Evolutionary conservation across 805 yeast genomes (phyloP).

Genomic region (Wickerhamomyces alni): DNA sequence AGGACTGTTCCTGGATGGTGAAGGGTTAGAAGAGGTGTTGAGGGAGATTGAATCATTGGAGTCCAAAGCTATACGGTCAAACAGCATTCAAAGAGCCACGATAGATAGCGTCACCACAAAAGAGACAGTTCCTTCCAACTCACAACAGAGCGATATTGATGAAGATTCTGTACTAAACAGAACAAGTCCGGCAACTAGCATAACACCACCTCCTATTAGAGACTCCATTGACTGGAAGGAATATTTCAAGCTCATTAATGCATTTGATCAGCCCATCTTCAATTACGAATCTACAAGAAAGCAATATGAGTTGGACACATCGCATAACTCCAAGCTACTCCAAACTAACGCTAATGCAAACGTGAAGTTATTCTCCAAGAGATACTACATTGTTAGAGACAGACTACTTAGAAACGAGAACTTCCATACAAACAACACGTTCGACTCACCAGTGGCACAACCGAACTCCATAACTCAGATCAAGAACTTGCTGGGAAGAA

Average conservation of each 20-base stretch:
- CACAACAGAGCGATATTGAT: slow-evolving; percentile 8
- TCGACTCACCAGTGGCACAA: slow-evolving; percentile 29
- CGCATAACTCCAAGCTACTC: slow-evolving; percentile 16
- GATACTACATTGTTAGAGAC: slow-evolving; percentile 63
- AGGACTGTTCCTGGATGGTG: slow-evolving; percentile 80
- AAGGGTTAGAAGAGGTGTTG: slow-evolving; percentile 56
- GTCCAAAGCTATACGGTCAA: slow-evolving; percentile 7
- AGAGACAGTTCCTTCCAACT: neutral
- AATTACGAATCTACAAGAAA: slow-evolving; percentile 55
- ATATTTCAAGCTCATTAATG: slow-evolving; percentile 60
- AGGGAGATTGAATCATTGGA: slow-evolving; percentile 41
- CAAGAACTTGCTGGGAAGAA: slow-evolving; percentile 82
- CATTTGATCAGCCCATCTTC: slow-evolving; percentile 58
- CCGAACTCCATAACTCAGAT: slow-evolving; percentile 54
- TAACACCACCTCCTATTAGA: slow-evolving; percentile 21
- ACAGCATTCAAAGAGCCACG: neutral
- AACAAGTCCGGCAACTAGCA: slow-evolving; percentile 21
- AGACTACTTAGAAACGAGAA: slow-evolving; percentile 69
- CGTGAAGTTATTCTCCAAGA: slow-evolving; percentile 39
- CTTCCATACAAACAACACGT: slow-evolving; percentile 40
- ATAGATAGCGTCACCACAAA: neutral
- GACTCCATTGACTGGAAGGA: slow-evolving; percentile 58
- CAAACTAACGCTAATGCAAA: slow-evolving; percentile 25
- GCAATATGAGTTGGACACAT: slow-evolving; percentile 43
- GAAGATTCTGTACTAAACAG: slow-evolving; percentile 5